Conservation (phyloP, 208 protist species). For the Acanthamoeba divionensis region DNA sequence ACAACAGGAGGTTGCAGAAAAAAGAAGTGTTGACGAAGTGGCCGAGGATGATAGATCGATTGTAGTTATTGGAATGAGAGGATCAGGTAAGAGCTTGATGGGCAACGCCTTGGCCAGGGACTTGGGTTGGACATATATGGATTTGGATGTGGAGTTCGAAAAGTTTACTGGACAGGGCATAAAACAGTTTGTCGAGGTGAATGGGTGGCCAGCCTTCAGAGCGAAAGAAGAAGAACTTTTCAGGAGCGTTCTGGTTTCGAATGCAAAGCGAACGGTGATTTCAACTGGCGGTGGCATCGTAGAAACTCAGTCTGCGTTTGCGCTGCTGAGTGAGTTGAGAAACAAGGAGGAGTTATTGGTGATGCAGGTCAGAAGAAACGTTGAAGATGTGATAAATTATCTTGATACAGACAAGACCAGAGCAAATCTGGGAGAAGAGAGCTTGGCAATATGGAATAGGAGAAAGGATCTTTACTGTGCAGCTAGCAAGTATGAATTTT, state of each 20-base stretch:
- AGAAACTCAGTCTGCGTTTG: conserved; percentile 59
- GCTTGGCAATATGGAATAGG: background rate
- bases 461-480: conserved; percentile 10
- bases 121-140: conserved; percentile 71
- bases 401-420: conserved; percentile 1
- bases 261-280: conserved; percentile 50
- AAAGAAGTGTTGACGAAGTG: too few species aligned
- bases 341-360: background rate
- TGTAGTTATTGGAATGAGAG: conserved; percentile 75
- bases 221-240: conserved; percentile 64
- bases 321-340: conserved; percentile 45
- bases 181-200: conserved; percentile 58
- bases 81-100: conserved; percentile 78
- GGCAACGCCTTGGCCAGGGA: conserved; percentile 55
- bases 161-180: conserved; percentile 6
- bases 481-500: conserved; percentile 20
- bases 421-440: conserved; percentile 41
- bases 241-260: conserved; percentile 10
- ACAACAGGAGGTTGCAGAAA: background rate
- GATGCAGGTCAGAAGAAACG: conserved; percentile 30
- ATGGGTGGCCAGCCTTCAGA: conserved; percentile 74
- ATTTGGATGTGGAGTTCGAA: conserved; percentile 74
- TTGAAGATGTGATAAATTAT: conserved; percentile 50
- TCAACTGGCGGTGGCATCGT: conserved; percentile 79
- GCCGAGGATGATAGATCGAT: conserved; percentile 35